These are phyloP conservation scores for Bertia moriformis DNA, from an alignment of 2,329 filamentous ascomycete species.

Conservation along the genomic window DNA sequence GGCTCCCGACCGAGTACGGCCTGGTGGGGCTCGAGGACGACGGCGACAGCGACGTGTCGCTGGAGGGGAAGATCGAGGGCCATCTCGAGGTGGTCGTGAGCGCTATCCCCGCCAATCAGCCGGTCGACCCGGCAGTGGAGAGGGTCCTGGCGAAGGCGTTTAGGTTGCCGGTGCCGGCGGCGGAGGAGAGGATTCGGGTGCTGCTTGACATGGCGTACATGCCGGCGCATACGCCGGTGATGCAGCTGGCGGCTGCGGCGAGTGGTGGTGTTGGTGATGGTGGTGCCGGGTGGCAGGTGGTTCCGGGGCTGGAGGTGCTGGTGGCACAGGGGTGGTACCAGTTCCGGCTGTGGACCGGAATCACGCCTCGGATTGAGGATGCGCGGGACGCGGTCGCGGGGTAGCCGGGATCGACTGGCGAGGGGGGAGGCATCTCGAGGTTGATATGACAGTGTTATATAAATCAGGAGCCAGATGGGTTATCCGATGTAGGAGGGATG, in stretches of 20 bases:
- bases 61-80: too few species aligned
- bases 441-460: too few species aligned
- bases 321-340: constrained; percentile 82
- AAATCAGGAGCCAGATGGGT: too few species aligned
- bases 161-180: constrained; percentile 19
- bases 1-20: constrained; percentile 62
- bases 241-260: constrained; percentile 64
- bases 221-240: constrained; percentile 67
- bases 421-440: background rate
- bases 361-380: constrained; percentile 44
- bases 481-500: too few species aligned
- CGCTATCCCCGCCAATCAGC: constrained; percentile 77
- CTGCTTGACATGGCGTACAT: constrained; percentile 96
- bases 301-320: constrained; percentile 78
- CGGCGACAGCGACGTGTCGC: too few species aligned
- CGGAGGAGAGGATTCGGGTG: constrained; percentile 31
- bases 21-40: constrained; percentile 45
- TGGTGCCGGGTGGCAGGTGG: constrained; percentile 56
- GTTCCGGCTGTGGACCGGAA: constrained; percentile 73
- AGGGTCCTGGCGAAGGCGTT: constrained; percentile 44
- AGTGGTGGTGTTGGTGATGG: too few species aligned
- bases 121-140: constrained; percentile 60
- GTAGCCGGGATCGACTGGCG: background rate
- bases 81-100: constrained; percentile 64
- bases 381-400: background rate